Conservation (phyloP, 2,329 filamentous ascomycete genomes). For the Neurospora sp. region DNA sequence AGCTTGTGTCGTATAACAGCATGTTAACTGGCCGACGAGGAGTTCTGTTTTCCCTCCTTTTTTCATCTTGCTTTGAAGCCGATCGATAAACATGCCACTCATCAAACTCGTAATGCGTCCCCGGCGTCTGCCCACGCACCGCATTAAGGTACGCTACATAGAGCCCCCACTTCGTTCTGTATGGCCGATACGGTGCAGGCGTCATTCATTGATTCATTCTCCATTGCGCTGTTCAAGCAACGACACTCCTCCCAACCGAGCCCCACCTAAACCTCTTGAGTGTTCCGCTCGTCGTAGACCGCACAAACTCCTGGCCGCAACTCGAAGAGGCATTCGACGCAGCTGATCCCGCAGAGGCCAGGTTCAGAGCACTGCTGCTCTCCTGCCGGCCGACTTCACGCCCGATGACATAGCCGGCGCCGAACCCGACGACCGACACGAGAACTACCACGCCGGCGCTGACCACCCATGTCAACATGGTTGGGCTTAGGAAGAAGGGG, state of each 20-base stretch:
- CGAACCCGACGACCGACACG: conserved; percentile 58
- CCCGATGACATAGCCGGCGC: conserved; percentile 58
- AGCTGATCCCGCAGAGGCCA: conserved; percentile 20
- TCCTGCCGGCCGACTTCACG: conserved; percentile 57
- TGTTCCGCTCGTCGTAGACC: conserved; percentile 37
- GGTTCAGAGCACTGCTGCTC: conserved; percentile 31
- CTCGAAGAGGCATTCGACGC: conserved; percentile 33
- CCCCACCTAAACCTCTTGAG: conserved; percentile 46
- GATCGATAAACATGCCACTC: background rate
- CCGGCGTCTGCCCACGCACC: no score
- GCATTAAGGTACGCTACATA: no score
- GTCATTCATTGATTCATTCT: background rate
- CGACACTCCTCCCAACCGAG: conserved; percentile 38
- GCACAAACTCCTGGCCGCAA: conserved; percentile 44
- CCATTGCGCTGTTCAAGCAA: conserved; percentile 25
- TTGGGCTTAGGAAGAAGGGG: conserved; percentile 42
- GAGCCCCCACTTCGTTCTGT: no score
- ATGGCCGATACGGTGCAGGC: no score
- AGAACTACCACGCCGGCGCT: conserved; percentile 58
- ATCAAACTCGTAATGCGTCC: background rate
- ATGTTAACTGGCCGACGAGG: background rate
- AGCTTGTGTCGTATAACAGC: background rate
- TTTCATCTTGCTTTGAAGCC: background rate
- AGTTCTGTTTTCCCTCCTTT: background rate
- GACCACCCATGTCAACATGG: conserved; percentile 53